Percentiles rank a stretch among this genome's conserved stretches.
Conservation (phyloP, 768 basidiomycete genomes). For the Xerocomellus chrysenteron region DNA sequence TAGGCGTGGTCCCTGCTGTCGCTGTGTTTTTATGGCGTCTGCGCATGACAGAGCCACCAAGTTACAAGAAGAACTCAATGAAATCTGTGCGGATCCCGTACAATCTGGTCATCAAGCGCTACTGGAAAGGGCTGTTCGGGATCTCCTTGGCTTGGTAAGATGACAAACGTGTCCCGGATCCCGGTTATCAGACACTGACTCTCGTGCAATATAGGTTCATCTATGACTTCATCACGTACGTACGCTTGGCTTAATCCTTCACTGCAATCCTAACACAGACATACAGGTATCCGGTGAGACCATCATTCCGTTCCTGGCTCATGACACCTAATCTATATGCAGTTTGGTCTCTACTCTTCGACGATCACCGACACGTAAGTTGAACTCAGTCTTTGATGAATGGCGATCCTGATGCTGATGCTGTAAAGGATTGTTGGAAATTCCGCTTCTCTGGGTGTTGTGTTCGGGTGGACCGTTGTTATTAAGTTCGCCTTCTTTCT, state of each 20-base stretch:
- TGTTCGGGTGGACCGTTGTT: conserved; percentile 84
- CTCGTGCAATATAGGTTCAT: conserved; percentile 50
- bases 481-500: conserved; percentile 58
- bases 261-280: neutral
- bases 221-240: conserved; percentile 77
- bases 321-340: conserved; percentile 1
- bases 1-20: conserved; percentile 78
- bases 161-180: neutral
- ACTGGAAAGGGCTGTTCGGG: conserved; percentile 72
- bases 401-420: neutral
- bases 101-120: conserved; percentile 70
- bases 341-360: conserved; percentile 83
- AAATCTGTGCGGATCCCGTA: conserved; percentile 74
- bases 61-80: conserved; percentile 79
- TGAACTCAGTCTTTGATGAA: neutral
- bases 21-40: conserved; percentile 87
- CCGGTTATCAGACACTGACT: neutral
- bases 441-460: conserved; percentile 48
- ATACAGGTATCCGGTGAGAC: conserved; percentile 61
- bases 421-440: conserved; percentile 56
- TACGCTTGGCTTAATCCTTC: conserved; percentile 13
- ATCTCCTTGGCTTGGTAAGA: conserved; percentile 73
- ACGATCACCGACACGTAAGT: conserved; percentile 66
- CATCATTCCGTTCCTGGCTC: neutral
- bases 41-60: conserved; percentile 75